Percentiles rank a stretch among this genome's conserved stretches.
Conservation (phyloP, 805 yeast species). For the Isabelozyma gotoi region DNA sequence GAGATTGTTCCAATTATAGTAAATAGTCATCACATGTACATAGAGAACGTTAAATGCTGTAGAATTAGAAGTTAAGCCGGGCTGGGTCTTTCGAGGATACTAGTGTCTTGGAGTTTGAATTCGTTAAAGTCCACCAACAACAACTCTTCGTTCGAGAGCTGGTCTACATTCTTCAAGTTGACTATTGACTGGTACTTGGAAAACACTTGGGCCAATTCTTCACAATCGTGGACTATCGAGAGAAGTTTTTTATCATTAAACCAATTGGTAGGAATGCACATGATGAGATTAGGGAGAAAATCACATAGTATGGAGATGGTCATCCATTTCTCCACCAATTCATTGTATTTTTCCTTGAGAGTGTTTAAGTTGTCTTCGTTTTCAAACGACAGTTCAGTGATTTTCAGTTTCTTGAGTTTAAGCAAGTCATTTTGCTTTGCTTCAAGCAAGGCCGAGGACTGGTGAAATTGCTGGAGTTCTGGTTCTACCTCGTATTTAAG, state of each 20-base stretch:
- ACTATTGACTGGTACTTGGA: slow-evolving; percentile 16
- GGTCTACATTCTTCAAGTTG: slow-evolving; percentile 12
- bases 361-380: background rate
- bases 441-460: slow-evolving; percentile 7
- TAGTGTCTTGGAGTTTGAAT: slow-evolving; percentile 1
- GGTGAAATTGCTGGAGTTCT: slow-evolving; percentile 13
- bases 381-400: background rate
- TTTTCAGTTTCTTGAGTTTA: slow-evolving; percentile 9
- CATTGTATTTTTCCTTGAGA: slow-evolving; percentile 5
- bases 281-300: slow-evolving; percentile 30
- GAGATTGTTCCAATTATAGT: slow-evolving; percentile 43
- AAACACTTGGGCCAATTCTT: slow-evolving; percentile 17
- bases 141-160: slow-evolving; percentile 17
- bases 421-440: slow-evolving; percentile 1
- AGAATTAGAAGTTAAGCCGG: background rate
- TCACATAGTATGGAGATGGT: slow-evolving; percentile 21
- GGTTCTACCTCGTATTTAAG: slow-evolving; percentile 13
- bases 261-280: slow-evolving; percentile 38
- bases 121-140: slow-evolving; percentile 21
- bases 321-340: slow-evolving; percentile 17
- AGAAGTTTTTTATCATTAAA: slow-evolving; percentile 26
- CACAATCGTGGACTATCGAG: slow-evolving; percentile 27
- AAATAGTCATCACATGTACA: slow-evolving; percentile 5
- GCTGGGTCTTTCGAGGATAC: background rate
- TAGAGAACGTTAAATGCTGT: background rate